Evolutionary conservation across 2,329 filamentous ascomycete genomes (phyloP), one percentile per base, ranked within the genome.

Genomic region (Colletotrichum graminicola): DNA sequence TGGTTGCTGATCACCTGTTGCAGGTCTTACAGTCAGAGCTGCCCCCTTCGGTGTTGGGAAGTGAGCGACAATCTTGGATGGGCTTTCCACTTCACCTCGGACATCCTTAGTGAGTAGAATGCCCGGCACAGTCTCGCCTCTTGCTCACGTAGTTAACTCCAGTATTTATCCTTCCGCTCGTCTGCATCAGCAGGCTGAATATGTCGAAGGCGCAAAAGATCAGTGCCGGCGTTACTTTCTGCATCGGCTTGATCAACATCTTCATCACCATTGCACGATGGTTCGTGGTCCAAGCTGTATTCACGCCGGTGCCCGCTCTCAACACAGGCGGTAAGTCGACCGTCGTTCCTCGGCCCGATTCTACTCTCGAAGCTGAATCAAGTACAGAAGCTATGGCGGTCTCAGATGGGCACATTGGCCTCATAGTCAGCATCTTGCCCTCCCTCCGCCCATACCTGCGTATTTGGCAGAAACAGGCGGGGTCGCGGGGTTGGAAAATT

Each of bases 371-470:
- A 3, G 32, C 32, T 55, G 11, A n/a, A 7, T 0, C 16, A 43
- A n/a, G 16, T 10, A 1, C 12, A 56, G 54, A 39, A 34, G 34
- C 34, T 5, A 14, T 56, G 54, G 54, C 54, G 12, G 34, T 56
- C n/a, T 12, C n/a, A 23, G 54, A 56, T 11, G 54, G 54, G 6
- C 54, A 56, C n/a, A 26, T 39, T 2, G 54, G 54, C 21, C 23
- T 56, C 10, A 41, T 56, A 36, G 54, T 56, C 12, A 56, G 54
- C 54, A 56, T 39, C n/a, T 23, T 56, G 32, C 54, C 54, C 2
- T 56, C 54, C n/a, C 54, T 56, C n/a, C 54, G 54, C n/a, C 54
- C 54, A 12, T 56, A 56, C 11, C n/a, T 56, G n/a, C 54, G 54
- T 1, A 36, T 39, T 39, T 56, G 54, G 54, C 54, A 39, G 34